phyloP scores from a whole-genome alignment of 805 yeast species.

The Hanseniaspora hatyaiensis region DNA sequence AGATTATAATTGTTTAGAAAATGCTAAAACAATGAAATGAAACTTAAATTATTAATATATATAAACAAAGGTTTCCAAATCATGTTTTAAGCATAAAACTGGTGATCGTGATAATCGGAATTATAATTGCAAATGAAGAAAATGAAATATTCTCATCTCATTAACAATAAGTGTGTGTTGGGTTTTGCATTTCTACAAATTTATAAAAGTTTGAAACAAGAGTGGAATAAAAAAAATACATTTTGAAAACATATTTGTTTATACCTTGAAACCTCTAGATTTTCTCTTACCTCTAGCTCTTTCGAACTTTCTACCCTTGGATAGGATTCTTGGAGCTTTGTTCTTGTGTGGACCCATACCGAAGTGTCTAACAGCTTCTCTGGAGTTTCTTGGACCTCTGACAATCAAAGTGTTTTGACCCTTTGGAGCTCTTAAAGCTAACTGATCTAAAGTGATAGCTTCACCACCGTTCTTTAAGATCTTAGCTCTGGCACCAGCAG shows the following conservation, averaged over 20 bases:
- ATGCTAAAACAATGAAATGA: too few relatives aligned
- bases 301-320: slow-evolving; percentile 99
- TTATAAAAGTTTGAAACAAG: too few relatives aligned
- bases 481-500: slow-evolving; percentile 97
- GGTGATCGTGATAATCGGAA: too few relatives aligned
- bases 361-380: slow-evolving; percentile 99
- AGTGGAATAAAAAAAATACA: slow-evolving; percentile 8
- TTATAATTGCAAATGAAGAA: too few relatives aligned
- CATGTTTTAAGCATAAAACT: too few relatives aligned
- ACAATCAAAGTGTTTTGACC: slow-evolving; percentile 96
- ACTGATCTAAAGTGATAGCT: slow-evolving; percentile 97
- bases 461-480: slow-evolving; percentile 99
- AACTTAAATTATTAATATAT: background rate
- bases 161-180: background rate
- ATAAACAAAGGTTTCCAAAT: background rate
- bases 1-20: too few relatives aligned
- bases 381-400: slow-evolving; percentile 97
- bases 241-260: slow-evolving; percentile 32
- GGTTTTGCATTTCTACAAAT: background rate
- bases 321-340: slow-evolving; percentile 97
- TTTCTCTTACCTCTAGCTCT: slow-evolving; percentile 99
- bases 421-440: slow-evolving; percentile 98
- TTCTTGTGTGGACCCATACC: slow-evolving; percentile 99
- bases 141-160: background rate
- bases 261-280: slow-evolving; percentile 99